A percentile compares a stretch with the other conserved stretches of the same genome.
These are phyloP conservation scores for Calonectria fujianensis DNA, from an alignment of 2,329 filamentous ascomycete genomes.

Conservation along the genomic window DNA sequence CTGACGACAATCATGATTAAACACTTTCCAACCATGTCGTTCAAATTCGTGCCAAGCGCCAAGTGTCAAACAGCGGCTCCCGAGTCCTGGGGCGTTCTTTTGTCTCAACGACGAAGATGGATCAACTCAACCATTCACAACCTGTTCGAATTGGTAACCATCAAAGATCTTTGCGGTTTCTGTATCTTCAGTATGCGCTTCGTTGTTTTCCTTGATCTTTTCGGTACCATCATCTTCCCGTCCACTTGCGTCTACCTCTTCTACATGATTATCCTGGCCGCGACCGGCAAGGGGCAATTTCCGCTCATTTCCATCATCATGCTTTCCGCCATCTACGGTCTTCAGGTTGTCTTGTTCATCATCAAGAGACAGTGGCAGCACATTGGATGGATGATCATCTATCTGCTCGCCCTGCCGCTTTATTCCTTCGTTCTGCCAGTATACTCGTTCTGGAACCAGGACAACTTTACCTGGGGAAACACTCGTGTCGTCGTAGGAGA, in stretches of 20 bases:
- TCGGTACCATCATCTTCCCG: constrained; percentile 93
- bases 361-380: constrained; percentile 98
- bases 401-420: constrained; percentile 93
- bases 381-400: constrained; percentile 99
- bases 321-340: constrained; percentile 92
- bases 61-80: constrained; percentile 95
- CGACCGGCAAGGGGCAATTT: constrained; percentile 82
- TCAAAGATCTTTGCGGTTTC: constrained; percentile 97
- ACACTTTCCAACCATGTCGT: constrained; percentile 95
- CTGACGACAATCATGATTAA: constrained; percentile 98
- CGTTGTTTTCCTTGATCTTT: constrained; percentile 94
- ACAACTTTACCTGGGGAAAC: constrained; percentile 99
- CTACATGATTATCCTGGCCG: constrained; percentile 75
- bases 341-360: constrained; percentile 97
- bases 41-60: constrained; percentile 95
- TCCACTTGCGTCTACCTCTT: constrained; percentile 92
- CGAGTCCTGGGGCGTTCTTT: constrained; percentile 92
- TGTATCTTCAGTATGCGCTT: constrained; percentile 99
- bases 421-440: constrained; percentile 93
- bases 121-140: constrained; percentile 99
- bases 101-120: constrained; percentile 98
- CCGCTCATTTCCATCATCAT: constrained; percentile 92
- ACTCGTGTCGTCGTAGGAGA: constrained; percentile 98
- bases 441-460: constrained; percentile 99
- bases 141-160: constrained; percentile 89